These are phyloP conservation scores for Neurospora pannonica DNA, from an alignment of 495 filamentous ascomycete species.

Conservation along the genomic window DNA sequence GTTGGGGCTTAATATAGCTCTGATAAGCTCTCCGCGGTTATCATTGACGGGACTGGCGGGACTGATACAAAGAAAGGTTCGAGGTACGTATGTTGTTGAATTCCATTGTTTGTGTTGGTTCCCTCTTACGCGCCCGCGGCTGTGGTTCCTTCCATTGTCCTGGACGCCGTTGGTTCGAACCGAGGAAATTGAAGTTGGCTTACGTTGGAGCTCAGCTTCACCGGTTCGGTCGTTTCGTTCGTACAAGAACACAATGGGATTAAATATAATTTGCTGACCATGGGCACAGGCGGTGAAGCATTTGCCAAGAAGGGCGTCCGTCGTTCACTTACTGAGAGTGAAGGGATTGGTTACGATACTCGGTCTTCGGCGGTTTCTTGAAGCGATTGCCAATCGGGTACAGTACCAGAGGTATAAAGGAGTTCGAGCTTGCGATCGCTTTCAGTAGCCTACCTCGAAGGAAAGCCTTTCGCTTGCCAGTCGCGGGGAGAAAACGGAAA, in stretches of 20 bases:
- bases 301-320: neutral
- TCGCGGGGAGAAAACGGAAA: neutral
- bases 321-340: neutral
- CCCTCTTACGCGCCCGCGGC: neutral
- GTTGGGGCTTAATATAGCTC: neutral
- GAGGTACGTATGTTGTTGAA: neutral
- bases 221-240: neutral
- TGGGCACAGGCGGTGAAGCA: neutral
- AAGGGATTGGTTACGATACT: neutral
- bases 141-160: neutral
- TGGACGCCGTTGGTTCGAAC: neutral
- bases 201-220: neutral
- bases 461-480: too few species aligned
- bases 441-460: neutral
- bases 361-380: neutral
- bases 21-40: neutral
- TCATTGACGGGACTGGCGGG: neutral
- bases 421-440: neutral
- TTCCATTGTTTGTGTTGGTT: neutral
- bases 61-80: neutral
- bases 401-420: neutral
- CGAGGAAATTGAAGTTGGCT: neutral
- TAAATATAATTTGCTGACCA: neutral
- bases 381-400: neutral
- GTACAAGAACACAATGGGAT: neutral